Evolutionary conservation across 345 rosid genomes (phyloP), one percentile per base, ranked within the genome.

Genomic region (Lepidium didymum): DNA sequence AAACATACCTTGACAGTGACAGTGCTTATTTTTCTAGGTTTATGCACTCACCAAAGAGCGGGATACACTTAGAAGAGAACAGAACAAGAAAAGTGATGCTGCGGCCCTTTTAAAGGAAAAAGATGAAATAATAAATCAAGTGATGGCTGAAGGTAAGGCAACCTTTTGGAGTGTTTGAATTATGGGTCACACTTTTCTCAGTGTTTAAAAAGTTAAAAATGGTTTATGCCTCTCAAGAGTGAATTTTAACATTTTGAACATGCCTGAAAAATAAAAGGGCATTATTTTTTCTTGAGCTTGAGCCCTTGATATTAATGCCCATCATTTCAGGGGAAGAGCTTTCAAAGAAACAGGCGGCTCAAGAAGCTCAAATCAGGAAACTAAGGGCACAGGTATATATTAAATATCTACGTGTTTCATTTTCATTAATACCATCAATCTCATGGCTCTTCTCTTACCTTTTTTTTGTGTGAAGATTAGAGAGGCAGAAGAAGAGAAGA

Each of bases 91-190:
- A 82, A 89, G 89, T 80, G 99, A 95, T 73, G 96, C 99, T 29
- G 96, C 97, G 50, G 96, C 90, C 67, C 99, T 95, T 79, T 78
- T 95, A 66, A 91, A 89, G 84, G 99, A 95, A 81, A 95, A 95
- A 76, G 99, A 95, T 84, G 99, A 95, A 80, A 91, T 95, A 56
- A 91, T 95, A 74, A 91, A 36, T 80, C 97, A 91, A 84, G 96
- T 95, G 72, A 95, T 91, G 97, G 97, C 99, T 72, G 99, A 91
- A 91, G 99, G 97, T 95, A 77, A 58, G 57, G 36, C 15, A 29
- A 81, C 79, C 56, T 64, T 44, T 78, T 33, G 36, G 73, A 68
- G 57, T 35, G 66, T 45, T 14, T 50, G 25, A 46, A 44, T 67
- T 10, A 29, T 40, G n/a, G 43, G 44, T 43, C 27, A 25, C 23